phyloP scores from a whole-genome alignment of 176 grass and related monocot genomes.

The Triticum timopheevii region DNA sequence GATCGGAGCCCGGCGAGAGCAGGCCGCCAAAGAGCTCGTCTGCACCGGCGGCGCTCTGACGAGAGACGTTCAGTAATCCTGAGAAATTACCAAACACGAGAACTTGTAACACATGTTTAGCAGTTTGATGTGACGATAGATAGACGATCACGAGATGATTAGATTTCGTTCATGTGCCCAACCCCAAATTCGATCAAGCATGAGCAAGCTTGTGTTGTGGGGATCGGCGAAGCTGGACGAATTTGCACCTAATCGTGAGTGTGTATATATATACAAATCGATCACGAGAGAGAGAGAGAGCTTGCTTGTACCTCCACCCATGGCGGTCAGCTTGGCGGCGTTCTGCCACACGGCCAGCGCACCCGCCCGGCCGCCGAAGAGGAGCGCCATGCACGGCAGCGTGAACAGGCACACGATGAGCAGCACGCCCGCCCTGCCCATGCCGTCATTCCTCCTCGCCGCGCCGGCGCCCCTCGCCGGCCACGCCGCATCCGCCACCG shows the following conservation, averaged over 20 bases:
- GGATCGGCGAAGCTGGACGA: neutral
- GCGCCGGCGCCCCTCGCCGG: neutral
- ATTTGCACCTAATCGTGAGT: neutral
- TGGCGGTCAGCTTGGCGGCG: neutral
- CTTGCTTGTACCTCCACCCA: neutral
- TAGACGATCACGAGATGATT: too few species aligned
- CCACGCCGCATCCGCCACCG: neutral
- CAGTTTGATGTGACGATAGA: too few species aligned
- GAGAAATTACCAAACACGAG: neutral
- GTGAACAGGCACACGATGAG: slow-evolving; percentile 26
- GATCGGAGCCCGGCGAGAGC: slow-evolving; percentile 19
- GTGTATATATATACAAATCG: neutral
- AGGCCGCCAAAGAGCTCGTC: slow-evolving; percentile 55
- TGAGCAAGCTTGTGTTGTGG: too few species aligned
- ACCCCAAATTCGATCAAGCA: neutral
- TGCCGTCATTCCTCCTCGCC: neutral
- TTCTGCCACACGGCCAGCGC: slow-evolving; percentile 30
- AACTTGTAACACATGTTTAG: neutral
- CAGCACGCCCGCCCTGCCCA: neutral
- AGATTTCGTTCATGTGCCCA: neutral
- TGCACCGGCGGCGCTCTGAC: neutral
- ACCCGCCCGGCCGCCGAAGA: neutral
- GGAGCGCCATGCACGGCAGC: slow-evolving; percentile 7
- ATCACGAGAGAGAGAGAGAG: too few species aligned
- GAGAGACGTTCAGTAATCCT: slow-evolving; percentile 16